A percentile compares a stretch with the other conserved stretches of the same genome.
phyloP scores from a whole-genome alignment of 2,329 filamentous ascomycete genomes.

The Xylariaceae sp. region DNA sequence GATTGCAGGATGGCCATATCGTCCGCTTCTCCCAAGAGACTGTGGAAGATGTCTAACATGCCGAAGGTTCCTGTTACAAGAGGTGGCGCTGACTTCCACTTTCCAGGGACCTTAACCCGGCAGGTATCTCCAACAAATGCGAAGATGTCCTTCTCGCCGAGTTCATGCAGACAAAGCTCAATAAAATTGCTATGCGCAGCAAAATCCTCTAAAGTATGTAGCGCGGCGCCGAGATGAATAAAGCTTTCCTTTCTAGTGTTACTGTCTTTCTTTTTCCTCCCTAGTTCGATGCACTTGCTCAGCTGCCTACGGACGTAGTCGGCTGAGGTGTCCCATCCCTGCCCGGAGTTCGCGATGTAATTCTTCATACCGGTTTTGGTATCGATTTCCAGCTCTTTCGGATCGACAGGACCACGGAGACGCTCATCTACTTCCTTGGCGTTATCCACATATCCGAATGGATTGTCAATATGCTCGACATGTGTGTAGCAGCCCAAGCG shows the following conservation, averaged over 20 bases:
- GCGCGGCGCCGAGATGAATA: slow-evolving; percentile 43
- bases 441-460: slow-evolving; percentile 31
- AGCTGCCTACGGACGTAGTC: slow-evolving; percentile 29
- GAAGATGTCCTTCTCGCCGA: slow-evolving; percentile 49
- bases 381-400: slow-evolving; percentile 29
- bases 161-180: slow-evolving; percentile 47
- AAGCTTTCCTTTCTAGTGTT: slow-evolving; percentile 21
- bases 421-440: slow-evolving; percentile 28
- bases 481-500: slow-evolving; percentile 47
- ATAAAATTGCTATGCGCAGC: slow-evolving; percentile 53
- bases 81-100: slow-evolving; percentile 42
- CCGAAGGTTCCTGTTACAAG: slow-evolving; percentile 53
- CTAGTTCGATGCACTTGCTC: slow-evolving; percentile 22
- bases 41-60: slow-evolving; percentile 33
- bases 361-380: slow-evolving; percentile 32
- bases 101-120: slow-evolving; percentile 27
- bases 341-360: slow-evolving; percentile 28
- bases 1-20: slow-evolving; percentile 30
- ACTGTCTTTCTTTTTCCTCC: slow-evolving; percentile 19
- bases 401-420: slow-evolving; percentile 27
- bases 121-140: slow-evolving; percentile 45
- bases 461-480: slow-evolving; percentile 52
- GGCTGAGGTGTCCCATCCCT: slow-evolving; percentile 28
- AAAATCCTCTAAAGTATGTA: slow-evolving; percentile 52
- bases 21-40: slow-evolving; percentile 29